A percentile compares a stretch with the other conserved stretches of the same genome.
phyloP scores from a whole-genome alignment of 257 asterid species.

The Marsdenia floribunda region DNA sequence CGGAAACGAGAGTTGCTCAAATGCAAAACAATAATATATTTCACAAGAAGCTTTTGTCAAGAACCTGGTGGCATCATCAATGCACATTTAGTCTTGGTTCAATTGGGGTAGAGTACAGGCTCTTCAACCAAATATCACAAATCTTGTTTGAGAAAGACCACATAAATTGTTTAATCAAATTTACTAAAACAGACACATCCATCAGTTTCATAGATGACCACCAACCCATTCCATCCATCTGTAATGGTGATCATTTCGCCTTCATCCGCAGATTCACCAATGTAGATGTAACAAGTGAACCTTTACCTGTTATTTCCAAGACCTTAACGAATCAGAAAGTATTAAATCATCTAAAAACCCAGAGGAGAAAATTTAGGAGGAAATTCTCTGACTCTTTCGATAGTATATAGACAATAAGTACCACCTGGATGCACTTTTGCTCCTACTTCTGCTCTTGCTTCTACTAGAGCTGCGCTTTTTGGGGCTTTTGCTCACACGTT shows the following conservation, averaged over 20 bases:
- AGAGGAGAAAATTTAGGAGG: not conserved
- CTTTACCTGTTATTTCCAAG: conserved; percentile 15
- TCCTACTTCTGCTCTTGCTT: conserved; percentile 56
- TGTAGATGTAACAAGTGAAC: not conserved
- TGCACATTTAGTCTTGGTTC: not conserved
- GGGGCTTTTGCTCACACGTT: conserved; percentile 61
- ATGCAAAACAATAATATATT: too few relatives aligned
- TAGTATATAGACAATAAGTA: not conserved
- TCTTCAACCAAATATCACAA: not conserved
- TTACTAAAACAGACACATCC: not conserved
- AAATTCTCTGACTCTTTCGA: not conserved
- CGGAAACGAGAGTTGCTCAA: not conserved
- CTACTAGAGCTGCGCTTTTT: conserved; percentile 38
- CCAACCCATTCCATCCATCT: not conserved
- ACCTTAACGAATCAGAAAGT: not conserved
- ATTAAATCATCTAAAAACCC: not conserved
- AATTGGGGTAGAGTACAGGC: not conserved
- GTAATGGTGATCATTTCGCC: not conserved
- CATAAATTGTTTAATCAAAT: not conserved
- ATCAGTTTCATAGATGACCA: not conserved
- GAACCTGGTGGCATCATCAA: not conserved
- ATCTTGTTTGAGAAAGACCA: not conserved
- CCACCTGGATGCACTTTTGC: conserved; percentile 77
- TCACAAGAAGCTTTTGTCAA: not conserved
- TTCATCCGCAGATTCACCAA: conserved; percentile 1